Base-by-base conservation (phyloP, 108 stramenopile species). In the Cylindrotheca fusiformis region DNA sequence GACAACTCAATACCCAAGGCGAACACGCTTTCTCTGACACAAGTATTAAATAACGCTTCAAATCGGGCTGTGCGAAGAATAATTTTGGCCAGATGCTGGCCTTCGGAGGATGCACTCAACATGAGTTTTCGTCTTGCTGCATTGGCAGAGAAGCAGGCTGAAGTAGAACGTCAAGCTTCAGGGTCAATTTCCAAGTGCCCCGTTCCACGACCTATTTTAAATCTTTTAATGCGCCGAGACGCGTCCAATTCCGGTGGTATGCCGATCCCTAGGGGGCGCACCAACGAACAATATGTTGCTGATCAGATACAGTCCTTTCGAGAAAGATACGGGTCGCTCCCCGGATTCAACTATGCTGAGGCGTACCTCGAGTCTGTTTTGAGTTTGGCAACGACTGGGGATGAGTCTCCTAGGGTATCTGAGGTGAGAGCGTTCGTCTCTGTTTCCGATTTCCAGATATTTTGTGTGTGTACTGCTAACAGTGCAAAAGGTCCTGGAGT, bases 51-150 rank as follows among this genome's bases (percentile, higher is more conserved):
- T 70, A 87, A 84, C 63, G 87, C 89, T 52, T 88, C 85, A 46
- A 94, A 94, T 63, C 81, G 88, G 21, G 89, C 84, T 10, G 81
- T 94, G 19, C 78, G 88, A 25, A 64, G 92, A 36, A 90, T 94
- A 50, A 48, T 90, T 23, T 57, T 94, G 28, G 83, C 88, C 25
- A 60, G 87, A 48, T 86, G 81, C 3, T 94, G 92, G 92, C 92
- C 92, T 28, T 81, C 81, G 29, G 85, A 87, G 22, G 91, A 92
- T 69, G 87, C 85, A 17, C 74, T 92, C 56, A 92, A 92, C 63
- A 52, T 83, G 22, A 86, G 87, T 67, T 53, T 92, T 33, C 79
- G 86, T 48, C 63, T 83, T 25, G 78, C 70, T 61, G 69, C 69
- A 0, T 19, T 22, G 17, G 75, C 75, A 18, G 65, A 60, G 44